Base-by-base conservation (phyloP, 441 rosid genomes). In the Aleurites moluccanus region DNA sequence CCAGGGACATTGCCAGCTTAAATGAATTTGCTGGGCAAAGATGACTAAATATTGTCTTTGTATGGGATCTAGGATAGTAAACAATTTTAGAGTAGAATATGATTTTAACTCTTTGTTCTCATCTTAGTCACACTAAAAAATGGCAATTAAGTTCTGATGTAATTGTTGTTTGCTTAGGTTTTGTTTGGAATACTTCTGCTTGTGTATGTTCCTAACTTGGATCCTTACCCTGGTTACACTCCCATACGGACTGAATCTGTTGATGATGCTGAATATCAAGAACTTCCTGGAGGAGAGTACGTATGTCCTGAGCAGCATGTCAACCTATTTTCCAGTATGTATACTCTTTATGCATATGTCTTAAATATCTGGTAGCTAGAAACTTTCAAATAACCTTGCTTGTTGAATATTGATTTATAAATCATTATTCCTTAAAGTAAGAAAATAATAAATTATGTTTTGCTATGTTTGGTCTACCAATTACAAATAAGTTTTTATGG, bases 231-330 rank as follows among this genome's bases (percentile, higher is more conserved):
- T 83, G 97, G 98, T 79, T 93, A 96, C 83, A 86, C 87, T 64
- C 89, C 91, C 35, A 20, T 87, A 79, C 73, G 75, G 50, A 67
- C 75, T 73, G 93, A 90, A 77, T 79, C 81, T 67, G 68, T 78
- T 25, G 95, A 89, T 50, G 90, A 91, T 71, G 83, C 80, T 75
- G 97, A 84, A 77, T 96, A 96, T 83, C 93, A 92, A 82, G 98
- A 86, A 82, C 94, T 96, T 72, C 90, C 97, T 59, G 92, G 86
- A 69, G 99, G 89, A 80, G 97, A 93, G 81, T 85, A 88, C 67
- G 89, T 92, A 82, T 96, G 94, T 80, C 99, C 99, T 28, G 99
- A 96, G 88, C 87, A 90, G 73, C 94, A 82, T 28, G 93, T 47
- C 84, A 91, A 79, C 84, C 74, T 96, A 73, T 73, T 93, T 81